Base-by-base conservation (phyloP, 257 asterid genomes). In the Primulina tabacum region DNA sequence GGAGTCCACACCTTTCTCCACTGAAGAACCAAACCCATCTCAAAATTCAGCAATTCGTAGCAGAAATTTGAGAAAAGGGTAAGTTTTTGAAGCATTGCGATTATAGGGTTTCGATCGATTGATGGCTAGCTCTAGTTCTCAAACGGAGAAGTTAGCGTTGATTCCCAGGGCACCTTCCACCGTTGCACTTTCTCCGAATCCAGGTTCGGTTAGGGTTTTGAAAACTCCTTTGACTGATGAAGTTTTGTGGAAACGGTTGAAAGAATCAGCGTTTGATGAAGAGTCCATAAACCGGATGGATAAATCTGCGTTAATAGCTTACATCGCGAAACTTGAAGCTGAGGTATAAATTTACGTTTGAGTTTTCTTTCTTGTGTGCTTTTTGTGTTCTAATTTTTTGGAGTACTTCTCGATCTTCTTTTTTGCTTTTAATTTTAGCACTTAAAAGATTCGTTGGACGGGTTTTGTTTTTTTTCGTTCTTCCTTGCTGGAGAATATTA, bases 241-340 rank as follows among this genome's bases (percentile, higher is more conserved):
- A 61, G 83, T 75, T 14, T 79, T 94, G 8, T 91, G 97, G 98
- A 89, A 81, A 75, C 82, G 92, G 66, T 88, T 94, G 47, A 82
- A 83, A 69, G 97, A 94, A 47, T 96, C 95, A 2, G 99, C 98
- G 4, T 88, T 94, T 64, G 98, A 91, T 71, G 98, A 94, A 75
- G 98, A 94, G 52, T 86, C 97, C 33, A 83, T 94, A 78, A 89
- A 89, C 70, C 97, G 95, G 57, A 83, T 96, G 66, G 99, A 94
- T 70, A 94, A 94, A 71, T 89, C 97, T 7, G 83, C 98, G 14
- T 97, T 91, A 55, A 84, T 94, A 68, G 93, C 98, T 50, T 89
- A 83, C 80, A 91, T 94, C 50, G 89, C 98, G 50, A 89, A 87
- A 81, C 84, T 91, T 61, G 97, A 94, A 85, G 84, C 91, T 58